Base-by-base conservation (phyloP, 805 yeast species). In the Kazachstania bromeliacearum region DNA sequence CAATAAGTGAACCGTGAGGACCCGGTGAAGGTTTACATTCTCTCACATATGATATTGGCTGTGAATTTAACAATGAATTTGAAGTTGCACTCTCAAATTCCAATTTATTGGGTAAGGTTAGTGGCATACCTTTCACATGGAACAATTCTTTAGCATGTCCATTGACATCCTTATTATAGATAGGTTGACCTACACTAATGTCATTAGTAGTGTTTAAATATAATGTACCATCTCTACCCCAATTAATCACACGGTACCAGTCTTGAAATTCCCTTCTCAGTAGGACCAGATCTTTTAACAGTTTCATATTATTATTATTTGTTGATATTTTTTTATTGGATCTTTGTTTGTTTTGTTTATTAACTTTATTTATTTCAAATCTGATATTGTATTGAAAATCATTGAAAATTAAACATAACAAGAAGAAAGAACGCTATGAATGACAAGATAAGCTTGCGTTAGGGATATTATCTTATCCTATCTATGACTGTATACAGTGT, bases 151-250 rank as follows among this genome's bases (percentile, higher is more conserved):
- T 53, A 13, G 50, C 37, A 16, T 43, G 38, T 3, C 34, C 35
- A 12, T 40, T 38, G 6, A 49, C 38, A 7, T 46, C 46, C 21
- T 43, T 38, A 10, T 39, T 35, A 31, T 45, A 58, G 5, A 46
- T 39, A 4, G 63, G 60, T 27, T 48, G 46, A 5, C 51, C 53
- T 7, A 52, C 37, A 7, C 55, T 51, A 13, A 57, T 28, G 15
- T 53, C 52, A 4, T 60, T 54, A 3, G 39, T 36, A 1, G 60
- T 48, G 4, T 47, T 48, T 12, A 58, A 34, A 24, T 41, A 55
- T 13, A 58, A 20, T 3, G 49, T 45, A 7, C 63, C 63, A 40
- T 57, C 54, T 5, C 44, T 40, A 2, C 48, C 47, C 63, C 63
- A 58, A 6, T 35, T 27, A 3, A 57, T 18, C 28, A 45, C 53